Percentiles rank a stretch among this genome's conserved stretches.
Conservation (phyloP, 208 protist species). For the Leishmania amazonensis region DNA sequence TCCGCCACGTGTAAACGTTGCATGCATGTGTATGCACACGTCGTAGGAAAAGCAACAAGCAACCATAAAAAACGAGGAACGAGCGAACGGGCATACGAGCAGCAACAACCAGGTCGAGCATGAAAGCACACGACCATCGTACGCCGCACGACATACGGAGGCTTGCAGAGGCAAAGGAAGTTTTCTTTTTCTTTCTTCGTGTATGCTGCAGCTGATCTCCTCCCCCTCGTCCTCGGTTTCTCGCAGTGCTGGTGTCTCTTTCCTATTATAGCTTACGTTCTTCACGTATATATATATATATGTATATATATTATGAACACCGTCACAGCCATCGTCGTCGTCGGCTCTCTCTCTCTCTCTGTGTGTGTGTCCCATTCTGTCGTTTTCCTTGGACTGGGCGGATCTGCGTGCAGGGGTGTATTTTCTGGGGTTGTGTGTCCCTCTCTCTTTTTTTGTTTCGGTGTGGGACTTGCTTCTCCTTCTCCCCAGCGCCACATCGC, state of each 20-base stretch:
- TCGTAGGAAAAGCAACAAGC: no score
- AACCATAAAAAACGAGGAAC: no score
- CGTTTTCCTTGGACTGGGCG: no score
- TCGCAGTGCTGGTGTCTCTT: neutral
- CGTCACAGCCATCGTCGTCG: neutral
- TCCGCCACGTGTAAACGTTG: neutral
- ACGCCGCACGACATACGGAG: no score
- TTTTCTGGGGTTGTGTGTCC: neutral
- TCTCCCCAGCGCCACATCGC: neutral
- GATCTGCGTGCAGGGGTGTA: no score
- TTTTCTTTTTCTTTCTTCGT: neutral
- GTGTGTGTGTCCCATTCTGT: no score
- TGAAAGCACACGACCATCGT: no score
- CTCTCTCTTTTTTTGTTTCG: neutral
- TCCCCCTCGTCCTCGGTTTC: neutral
- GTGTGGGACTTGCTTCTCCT: neutral
- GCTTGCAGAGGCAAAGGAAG: no score
- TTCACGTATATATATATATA: neutral
- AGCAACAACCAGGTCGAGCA: no score
- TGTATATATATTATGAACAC: no score
- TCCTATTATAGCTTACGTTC: neutral
- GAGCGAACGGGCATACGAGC: no score
- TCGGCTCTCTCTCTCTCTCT: neutral
- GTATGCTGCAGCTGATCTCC: neutral
- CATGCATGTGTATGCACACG: no score